Evolutionary conservation across 139 green algal species (phyloP).

Genomic region (Chlorella vulgaris): DNA sequence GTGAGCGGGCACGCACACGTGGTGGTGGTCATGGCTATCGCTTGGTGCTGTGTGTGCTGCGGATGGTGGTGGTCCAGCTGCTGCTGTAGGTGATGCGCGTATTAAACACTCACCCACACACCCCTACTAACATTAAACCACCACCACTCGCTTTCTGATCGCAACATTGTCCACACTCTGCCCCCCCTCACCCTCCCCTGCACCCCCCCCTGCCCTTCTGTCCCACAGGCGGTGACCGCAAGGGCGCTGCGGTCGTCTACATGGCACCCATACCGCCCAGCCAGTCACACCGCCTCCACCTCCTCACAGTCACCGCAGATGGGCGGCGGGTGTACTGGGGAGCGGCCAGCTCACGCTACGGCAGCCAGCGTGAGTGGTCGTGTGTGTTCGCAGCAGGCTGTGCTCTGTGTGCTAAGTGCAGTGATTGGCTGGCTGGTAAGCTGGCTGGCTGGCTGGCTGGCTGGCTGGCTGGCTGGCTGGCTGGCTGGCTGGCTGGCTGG

Average conservation of each 20-base stretch:
- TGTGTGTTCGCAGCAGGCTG: not conserved
- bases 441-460: slow-evolving; percentile 2
- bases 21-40: not conserved
- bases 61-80: no score
- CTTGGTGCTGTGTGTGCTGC: not conserved
- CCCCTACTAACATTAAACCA: no score
- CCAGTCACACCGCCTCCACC: slow-evolving; percentile 63
- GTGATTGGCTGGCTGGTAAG: slow-evolving; percentile 7
- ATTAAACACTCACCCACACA: no score
- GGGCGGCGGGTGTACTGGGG: slow-evolving; percentile 87
- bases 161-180: no score
- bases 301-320: slow-evolving; percentile 87
- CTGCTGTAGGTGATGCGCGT: no score
- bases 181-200: not conserved
- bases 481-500: not conserved
- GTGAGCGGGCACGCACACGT: not conserved
- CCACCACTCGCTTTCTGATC: no score
- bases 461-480: slow-evolving; percentile 1
- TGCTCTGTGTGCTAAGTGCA: no score
- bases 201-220: not conserved
- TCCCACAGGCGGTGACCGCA: slow-evolving; percentile 46
- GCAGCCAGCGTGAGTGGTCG: not conserved
- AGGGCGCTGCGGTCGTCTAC: slow-evolving; percentile 69
- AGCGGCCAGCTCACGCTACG: slow-evolving; percentile 24
- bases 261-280: slow-evolving; percentile 67